phyloP scores from a whole-genome alignment of 2,329 filamentous ascomycete species.

The Fonsecaea erecta region DNA sequence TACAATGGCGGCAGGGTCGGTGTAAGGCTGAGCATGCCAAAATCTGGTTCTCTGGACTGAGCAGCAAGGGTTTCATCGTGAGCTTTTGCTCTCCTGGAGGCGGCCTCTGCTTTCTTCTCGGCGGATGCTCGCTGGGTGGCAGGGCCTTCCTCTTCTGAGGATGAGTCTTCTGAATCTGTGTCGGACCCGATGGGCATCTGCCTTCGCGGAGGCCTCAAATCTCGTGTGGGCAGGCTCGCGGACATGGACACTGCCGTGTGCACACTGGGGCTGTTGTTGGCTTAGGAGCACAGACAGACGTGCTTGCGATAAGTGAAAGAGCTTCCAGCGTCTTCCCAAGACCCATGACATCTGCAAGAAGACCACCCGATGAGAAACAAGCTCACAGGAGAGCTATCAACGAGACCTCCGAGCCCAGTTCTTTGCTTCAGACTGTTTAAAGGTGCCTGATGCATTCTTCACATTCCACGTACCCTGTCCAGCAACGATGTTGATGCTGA shows the following conservation, averaged over 20 bases:
- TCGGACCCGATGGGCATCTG: constrained; percentile 45
- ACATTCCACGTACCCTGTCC: not conserved
- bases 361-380: no score
- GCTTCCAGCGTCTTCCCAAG: no score
- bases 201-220: constrained; percentile 22
- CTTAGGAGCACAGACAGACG: no score
- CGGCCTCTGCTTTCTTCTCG: constrained; percentile 83
- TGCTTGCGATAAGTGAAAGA: no score
- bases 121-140: constrained; percentile 75
- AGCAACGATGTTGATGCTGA: not conserved
- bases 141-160: constrained; percentile 62
- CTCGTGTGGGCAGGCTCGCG: constrained; percentile 20
- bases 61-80: constrained; percentile 91
- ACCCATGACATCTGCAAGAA: no score
- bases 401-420: no score
- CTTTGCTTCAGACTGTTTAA: no score
- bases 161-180: constrained; percentile 66
- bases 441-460: no score
- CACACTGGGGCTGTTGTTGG: no score
- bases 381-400: no score
- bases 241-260: not conserved
- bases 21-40: no score
- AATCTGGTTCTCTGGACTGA: constrained; percentile 89
- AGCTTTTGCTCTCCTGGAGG: constrained; percentile 83
- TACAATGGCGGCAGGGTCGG: no score